phyloP scores from a whole-genome alignment of 805 yeast genomes.

The Kodamaea kaohsiungensis region DNA sequence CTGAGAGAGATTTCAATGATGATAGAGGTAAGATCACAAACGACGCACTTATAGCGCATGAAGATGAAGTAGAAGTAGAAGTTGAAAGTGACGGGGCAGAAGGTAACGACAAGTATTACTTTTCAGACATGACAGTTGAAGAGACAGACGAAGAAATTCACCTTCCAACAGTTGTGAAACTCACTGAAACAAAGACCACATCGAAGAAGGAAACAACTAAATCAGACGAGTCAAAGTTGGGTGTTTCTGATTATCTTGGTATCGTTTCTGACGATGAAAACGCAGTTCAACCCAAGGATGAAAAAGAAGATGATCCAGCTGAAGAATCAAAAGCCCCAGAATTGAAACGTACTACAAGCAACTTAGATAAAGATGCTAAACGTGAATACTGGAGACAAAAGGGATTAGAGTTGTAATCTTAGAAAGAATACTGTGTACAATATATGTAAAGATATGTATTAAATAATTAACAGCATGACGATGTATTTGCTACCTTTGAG shows the following conservation, averaged over 20 bases:
- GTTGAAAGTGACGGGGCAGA: conserved; percentile 37
- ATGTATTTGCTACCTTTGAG: not conserved
- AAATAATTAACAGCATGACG: conserved; percentile 3
- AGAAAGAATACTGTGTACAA: not conserved
- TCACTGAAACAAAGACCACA: not conserved
- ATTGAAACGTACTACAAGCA: conserved; percentile 5
- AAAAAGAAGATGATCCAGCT: conserved; percentile 5
- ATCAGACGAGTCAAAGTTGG: conserved; percentile 1
- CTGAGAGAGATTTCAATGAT: conserved; percentile 73
- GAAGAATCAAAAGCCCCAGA: not conserved
- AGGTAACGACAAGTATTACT: conserved; percentile 43
- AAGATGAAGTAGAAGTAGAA: conserved; percentile 21
- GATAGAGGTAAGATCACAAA: conserved; percentile 65
- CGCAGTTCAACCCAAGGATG: not conserved
- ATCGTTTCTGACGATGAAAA: conserved; percentile 7
- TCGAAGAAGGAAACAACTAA: conserved; percentile 7
- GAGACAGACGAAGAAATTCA: conserved; percentile 29
- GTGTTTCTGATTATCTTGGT: conserved; percentile 12
- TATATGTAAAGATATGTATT: conserved; percentile 1
- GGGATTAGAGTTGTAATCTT: conserved; percentile 34
- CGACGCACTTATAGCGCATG: conserved; percentile 49
- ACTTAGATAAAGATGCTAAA: conserved; percentile 34
- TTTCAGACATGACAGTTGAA: conserved; percentile 41
- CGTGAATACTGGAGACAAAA: conserved; percentile 46
- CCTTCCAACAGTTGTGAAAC: conserved; percentile 10